Evolutionary conservation across 2,329 filamentous ascomycete species (phyloP).

Genomic region (Pseudogymnoascus sp.): DNA sequence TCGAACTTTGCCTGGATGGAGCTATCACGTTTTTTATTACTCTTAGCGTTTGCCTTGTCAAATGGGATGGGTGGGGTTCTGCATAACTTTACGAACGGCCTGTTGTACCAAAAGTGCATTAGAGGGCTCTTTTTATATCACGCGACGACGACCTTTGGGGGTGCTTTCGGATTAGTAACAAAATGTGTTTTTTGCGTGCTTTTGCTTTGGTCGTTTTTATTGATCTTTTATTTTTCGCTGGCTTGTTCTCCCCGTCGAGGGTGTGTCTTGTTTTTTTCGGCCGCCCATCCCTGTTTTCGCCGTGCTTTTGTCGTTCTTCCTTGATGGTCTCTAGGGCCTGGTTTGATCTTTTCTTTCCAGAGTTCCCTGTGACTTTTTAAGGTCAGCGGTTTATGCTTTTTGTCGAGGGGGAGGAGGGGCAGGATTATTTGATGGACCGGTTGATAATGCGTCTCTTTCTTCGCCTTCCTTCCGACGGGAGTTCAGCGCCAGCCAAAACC

Average conservation of each 20-base stretch:
- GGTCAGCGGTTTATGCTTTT: neutral
- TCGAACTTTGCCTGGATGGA: conserved; percentile 29
- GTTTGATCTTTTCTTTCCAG: neutral
- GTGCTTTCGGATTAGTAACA: neutral
- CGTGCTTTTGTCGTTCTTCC: too few species aligned
- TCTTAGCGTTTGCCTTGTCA: conserved; percentile 29
- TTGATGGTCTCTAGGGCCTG: too few species aligned
- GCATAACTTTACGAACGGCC: conserved; percentile 28
- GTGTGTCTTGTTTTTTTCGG: conserved; percentile 9
- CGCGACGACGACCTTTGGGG: conserved; percentile 27
- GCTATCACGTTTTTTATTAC: conserved; percentile 26
- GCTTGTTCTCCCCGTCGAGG: conserved; percentile 11
- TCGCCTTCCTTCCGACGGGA: neutral
- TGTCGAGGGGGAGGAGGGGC: neutral
- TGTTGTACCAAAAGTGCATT: conserved; percentile 33
- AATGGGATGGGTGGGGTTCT: conserved; percentile 31
- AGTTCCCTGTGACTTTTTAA: neutral
- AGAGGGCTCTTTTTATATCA: conserved; percentile 29
- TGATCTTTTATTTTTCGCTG: conserved; percentile 14
- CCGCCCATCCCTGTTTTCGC: neutral
- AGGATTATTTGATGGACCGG: neutral
- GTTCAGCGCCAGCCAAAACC: neutral
- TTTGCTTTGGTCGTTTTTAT: conserved; percentile 18
- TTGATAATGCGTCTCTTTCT: neutral
- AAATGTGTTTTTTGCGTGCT: conserved; percentile 10